Conservation (phyloP, 305 asterid species). For the Rubia peregrina region DNA sequence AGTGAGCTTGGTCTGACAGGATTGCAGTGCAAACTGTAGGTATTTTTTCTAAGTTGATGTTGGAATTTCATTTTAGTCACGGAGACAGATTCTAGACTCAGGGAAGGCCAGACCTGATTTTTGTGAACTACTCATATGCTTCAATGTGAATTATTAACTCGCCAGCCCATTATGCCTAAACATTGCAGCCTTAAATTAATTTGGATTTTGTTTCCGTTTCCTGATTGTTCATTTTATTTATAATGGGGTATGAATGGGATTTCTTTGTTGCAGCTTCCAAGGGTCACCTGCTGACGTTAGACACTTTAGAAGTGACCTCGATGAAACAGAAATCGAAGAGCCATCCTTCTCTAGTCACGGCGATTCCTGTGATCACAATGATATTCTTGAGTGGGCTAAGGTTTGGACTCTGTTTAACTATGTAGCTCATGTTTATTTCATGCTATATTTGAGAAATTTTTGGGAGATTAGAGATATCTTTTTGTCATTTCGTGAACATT, state of each 20-base stretch:
- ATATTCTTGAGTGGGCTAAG: conserved; percentile 96
- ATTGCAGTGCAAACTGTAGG: neutral
- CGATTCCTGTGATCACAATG: conserved; percentile 65
- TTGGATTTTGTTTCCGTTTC: neutral
- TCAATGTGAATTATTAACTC: neutral
- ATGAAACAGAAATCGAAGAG: conserved; percentile 75
- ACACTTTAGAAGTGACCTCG: conserved; percentile 63
- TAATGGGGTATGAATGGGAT: neutral
- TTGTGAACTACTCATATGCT: neutral
- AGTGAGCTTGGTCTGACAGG: conserved; percentile 8
- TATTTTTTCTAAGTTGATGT: neutral
- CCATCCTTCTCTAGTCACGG: conserved; percentile 94
- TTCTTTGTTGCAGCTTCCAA: conserved; percentile 49
- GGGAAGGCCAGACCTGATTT: neutral
- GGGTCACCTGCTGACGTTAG: conserved; percentile 82
- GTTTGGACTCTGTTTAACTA: conserved; percentile 34
- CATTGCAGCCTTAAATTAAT: neutral
- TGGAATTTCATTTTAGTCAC: neutral
- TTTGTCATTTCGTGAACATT: conserved; percentile 13
- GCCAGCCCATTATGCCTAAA: conserved; percentile 5
- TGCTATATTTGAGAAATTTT: conserved; percentile 9
- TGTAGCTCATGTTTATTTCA: conserved; percentile 10
- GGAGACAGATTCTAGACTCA: neutral
- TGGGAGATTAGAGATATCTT: conserved; percentile 1
- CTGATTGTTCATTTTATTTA: neutral